Evolutionary conservation across 306 rosid genomes (phyloP).

Genomic region (Hippophae tibetana): DNA sequence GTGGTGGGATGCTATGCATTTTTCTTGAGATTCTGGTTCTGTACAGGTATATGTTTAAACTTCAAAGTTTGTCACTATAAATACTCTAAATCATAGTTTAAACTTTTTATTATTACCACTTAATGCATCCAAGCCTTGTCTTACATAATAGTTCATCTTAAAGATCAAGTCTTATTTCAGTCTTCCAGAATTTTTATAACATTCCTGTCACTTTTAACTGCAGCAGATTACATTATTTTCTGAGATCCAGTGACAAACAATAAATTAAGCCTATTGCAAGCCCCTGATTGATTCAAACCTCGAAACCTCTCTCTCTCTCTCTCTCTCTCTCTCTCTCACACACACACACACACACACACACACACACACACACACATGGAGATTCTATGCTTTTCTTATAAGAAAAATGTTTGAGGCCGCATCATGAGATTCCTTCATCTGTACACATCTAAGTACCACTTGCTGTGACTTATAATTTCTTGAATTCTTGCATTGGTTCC

Average conservation of each 20-base stretch:
- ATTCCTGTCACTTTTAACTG: neutral
- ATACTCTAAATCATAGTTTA: neutral
- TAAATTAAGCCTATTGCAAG: neutral
- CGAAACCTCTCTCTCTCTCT: neutral
- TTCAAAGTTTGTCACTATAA: neutral
- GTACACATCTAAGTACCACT: neutral
- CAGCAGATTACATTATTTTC: neutral
- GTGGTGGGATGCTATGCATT: no score
- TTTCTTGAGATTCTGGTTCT: no score
- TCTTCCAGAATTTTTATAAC: neutral
- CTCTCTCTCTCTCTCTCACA: neutral
- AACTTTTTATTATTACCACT: no score
- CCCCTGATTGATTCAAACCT: neutral
- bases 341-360: no score
- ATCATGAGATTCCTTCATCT: neutral
- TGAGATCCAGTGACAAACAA: neutral
- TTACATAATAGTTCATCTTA: neutral
- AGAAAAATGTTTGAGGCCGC: neutral
- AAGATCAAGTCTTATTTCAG: neutral
- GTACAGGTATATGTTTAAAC: no score
- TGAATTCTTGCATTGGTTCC: slow-evolving; percentile 17
- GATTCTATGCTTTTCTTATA: no score
- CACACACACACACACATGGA: no score
- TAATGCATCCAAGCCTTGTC: neutral
- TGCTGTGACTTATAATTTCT: neutral